Percentiles rank a stretch among this genome's conserved stretches.
These are phyloP conservation scores for Phytophthora crassamura DNA, from an alignment of 352 stramenopile genomes.

Conservation along the genomic window DNA sequence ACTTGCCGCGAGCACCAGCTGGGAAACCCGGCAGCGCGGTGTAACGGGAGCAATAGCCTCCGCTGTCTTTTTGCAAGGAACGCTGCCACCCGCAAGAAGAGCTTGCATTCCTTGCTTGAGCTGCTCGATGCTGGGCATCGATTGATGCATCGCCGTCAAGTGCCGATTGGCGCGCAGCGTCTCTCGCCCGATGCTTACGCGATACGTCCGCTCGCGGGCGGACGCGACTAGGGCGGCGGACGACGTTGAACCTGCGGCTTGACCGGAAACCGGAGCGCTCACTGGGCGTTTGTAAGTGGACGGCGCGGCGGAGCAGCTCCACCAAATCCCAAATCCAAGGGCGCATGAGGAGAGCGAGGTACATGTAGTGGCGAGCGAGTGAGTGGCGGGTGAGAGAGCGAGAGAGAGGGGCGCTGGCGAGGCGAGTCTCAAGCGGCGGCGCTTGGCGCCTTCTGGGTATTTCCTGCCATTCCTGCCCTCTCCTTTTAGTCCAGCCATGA, in stretches of 20 bases:
- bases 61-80: too few relatives aligned
- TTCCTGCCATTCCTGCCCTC: constrained; percentile 9
- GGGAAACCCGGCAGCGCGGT: too few relatives aligned
- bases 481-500: constrained; percentile 4
- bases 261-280: neutral
- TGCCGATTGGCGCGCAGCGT: neutral
- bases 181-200: constrained; percentile 16
- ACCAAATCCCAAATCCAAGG: constrained; percentile 18
- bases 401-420: constrained; percentile 6
- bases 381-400: constrained; percentile 2
- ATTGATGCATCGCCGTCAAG: too few relatives aligned
- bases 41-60: too few relatives aligned
- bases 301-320: neutral
- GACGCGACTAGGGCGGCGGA: constrained; percentile 21
- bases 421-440: constrained; percentile 12
- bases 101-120: too few relatives aligned
- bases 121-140: too few relatives aligned
- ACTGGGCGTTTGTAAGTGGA: constrained; percentile 25
- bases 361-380: constrained; percentile 11
- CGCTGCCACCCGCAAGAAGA: too few relatives aligned
- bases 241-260: constrained; percentile 5
- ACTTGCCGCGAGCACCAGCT: too few relatives aligned
- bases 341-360: too few relatives aligned
- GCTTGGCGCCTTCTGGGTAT: constrained; percentile 15
- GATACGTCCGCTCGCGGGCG: constrained; percentile 21